Percentiles rank a stretch among this genome's conserved stretches.
Evolutionary conservation across 257 asterid genomes (phyloP).

Genomic region (Petunia secreta): DNA sequence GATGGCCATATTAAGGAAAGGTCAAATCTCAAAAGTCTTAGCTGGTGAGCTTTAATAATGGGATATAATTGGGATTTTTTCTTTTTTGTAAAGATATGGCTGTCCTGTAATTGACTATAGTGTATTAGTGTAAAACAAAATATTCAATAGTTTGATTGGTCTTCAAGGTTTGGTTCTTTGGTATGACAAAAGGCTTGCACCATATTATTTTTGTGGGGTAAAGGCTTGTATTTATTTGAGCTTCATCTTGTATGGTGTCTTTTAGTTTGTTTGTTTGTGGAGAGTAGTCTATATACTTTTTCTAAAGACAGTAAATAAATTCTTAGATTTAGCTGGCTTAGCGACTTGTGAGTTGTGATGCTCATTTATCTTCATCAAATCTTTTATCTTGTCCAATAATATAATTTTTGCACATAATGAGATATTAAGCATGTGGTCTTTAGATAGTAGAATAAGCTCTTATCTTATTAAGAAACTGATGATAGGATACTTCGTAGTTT

Average conservation of each 20-base stretch:
- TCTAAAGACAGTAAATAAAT: neutral
- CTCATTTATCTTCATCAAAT: neutral
- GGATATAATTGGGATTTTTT: neutral
- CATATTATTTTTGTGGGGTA: too few relatives aligned
- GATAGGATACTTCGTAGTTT: too few relatives aligned
- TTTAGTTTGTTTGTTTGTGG: constrained; percentile 15
- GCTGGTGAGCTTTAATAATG: constrained; percentile 1
- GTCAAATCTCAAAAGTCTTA: neutral
- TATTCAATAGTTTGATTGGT: neutral
- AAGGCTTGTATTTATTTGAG: neutral
- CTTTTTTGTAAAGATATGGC: neutral
- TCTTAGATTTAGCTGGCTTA: neutral
- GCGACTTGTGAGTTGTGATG: neutral
- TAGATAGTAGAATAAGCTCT: neutral
- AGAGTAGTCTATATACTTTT: neutral
- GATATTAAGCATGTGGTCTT: neutral
- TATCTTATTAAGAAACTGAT: neutral
- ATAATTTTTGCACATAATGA: constrained; percentile 4
- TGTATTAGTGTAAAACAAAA: neutral
- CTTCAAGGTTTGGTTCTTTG: too few relatives aligned
- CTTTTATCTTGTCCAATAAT: neutral
- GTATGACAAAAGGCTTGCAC: neutral
- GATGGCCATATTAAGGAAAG: neutral
- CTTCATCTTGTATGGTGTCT: neutral
- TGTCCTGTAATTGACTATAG: neutral